Evolutionary conservation across 2,329 filamentous ascomycete species (phyloP).

Genomic region (Ustulina deusta): DNA sequence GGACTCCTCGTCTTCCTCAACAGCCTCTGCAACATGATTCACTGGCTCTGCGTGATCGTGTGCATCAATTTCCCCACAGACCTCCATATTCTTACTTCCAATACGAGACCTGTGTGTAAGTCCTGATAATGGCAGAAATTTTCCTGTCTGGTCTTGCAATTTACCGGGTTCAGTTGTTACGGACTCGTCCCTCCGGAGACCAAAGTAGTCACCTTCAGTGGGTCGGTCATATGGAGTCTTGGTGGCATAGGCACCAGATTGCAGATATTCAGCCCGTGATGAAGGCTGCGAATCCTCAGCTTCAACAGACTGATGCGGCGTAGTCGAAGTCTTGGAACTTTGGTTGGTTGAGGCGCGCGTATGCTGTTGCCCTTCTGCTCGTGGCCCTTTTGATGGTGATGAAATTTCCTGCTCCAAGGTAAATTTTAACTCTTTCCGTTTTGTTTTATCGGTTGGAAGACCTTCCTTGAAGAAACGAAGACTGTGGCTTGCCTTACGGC

Average conservation of each 20-base stretch:
- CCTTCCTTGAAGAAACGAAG: constrained; percentile 76
- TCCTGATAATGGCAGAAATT: constrained; percentile 23
- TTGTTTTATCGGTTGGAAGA: constrained; percentile 68
- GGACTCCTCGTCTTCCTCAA: constrained; percentile 69
- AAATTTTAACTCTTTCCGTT: constrained; percentile 62
- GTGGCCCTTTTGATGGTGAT: constrained; percentile 52
- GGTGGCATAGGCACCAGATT: constrained; percentile 34
- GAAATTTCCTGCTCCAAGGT: constrained; percentile 57
- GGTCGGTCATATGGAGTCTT: constrained; percentile 35
- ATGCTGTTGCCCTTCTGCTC: constrained; percentile 32
- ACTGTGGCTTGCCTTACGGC: constrained; percentile 75
- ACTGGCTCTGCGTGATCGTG: constrained; percentile 52
- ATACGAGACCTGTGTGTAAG: constrained; percentile 22
- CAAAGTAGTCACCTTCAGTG: constrained; percentile 46
- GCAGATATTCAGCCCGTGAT: constrained; percentile 41
- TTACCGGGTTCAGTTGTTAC: constrained; percentile 30
- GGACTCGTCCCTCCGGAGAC: constrained; percentile 31
- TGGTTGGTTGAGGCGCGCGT: constrained; percentile 36
- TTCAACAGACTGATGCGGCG: constrained; percentile 45
- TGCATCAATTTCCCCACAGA: constrained; percentile 28
- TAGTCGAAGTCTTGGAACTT: constrained; percentile 39
- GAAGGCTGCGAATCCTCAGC: constrained; percentile 44
- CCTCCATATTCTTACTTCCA: constrained; percentile 31
- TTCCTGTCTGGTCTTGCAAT: constrained; percentile 31
- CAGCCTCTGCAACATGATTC: constrained; percentile 54